Evolutionary conservation across 257 asterid genomes (phyloP).

Genomic region (Solanum lignicaule): DNA sequence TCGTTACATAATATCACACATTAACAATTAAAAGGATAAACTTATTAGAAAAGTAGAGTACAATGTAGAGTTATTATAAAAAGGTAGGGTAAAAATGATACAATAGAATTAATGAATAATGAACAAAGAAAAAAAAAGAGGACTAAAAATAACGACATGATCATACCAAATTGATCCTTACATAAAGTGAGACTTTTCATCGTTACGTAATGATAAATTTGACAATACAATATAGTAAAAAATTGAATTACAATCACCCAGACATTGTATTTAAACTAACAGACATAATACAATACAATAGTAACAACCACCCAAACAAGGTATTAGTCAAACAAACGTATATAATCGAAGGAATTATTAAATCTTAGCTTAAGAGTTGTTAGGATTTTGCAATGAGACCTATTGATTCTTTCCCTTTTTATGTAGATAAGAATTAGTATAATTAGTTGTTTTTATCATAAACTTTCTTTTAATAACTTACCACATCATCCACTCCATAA

Average conservation of each 20-base stretch:
- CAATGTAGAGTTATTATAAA: background rate
- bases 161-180: background rate
- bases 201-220: background rate
- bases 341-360: background rate
- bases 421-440: background rate
- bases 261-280: background rate
- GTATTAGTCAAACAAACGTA: background rate
- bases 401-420: background rate
- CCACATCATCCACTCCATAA: background rate
- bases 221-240: too few species aligned
- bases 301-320: background rate
- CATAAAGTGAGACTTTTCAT: background rate
- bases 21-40: background rate
- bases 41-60: background rate
- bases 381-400: background rate
- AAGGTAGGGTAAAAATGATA: background rate
- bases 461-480: background rate
- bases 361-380: background rate
- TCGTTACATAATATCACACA: background rate
- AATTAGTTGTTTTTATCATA: background rate
- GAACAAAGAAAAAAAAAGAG: background rate
- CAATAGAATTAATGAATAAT: background rate
- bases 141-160: background rate
- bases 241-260: background rate
- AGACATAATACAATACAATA: background rate